Evolutionary conservation across 345 rosid species (phyloP).

Genomic region (Melaleuca alternifolia): DNA sequence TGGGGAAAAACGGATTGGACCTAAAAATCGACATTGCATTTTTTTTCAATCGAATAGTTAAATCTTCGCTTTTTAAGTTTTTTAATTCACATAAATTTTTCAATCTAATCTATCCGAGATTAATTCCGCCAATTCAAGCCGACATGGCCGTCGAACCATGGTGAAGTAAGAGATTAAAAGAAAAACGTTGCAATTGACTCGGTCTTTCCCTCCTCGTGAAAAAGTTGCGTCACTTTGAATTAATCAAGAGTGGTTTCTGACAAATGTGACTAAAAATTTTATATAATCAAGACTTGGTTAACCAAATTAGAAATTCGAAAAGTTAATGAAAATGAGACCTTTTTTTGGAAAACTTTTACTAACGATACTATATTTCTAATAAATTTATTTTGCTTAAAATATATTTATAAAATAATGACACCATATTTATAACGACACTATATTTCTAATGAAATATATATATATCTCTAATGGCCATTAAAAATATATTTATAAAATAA

Average conservation of each 20-base stretch:
- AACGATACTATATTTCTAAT: no score
- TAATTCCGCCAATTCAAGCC: rapidly evolving
- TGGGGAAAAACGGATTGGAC: background rate
- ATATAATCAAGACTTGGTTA: background rate
- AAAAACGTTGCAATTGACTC: no score
- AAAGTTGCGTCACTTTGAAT: background rate
- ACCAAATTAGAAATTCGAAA: background rate
- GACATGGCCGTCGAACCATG: rapidly evolving
- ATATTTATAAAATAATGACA: no score
- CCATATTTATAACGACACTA: no score
- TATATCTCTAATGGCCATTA: no score
- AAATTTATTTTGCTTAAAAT: no score
- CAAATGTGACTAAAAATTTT: background rate
- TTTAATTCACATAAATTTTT: background rate
- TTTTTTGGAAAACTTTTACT: no score
- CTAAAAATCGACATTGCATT: background rate
- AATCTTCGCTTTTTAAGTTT: background rate
- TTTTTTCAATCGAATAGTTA: background rate
- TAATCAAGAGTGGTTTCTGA: rapidly evolving
- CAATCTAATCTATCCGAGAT: rapidly evolving
- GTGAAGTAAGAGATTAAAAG: rapidly evolving
- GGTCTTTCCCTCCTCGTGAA: rapidly evolving
- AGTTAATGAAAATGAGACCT: background rate
- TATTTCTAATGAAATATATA: no score
- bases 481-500: no score